phyloP scores from a whole-genome alignment of 768 basidiomycete genomes.

The Cyclocybe cylindracea region DNA sequence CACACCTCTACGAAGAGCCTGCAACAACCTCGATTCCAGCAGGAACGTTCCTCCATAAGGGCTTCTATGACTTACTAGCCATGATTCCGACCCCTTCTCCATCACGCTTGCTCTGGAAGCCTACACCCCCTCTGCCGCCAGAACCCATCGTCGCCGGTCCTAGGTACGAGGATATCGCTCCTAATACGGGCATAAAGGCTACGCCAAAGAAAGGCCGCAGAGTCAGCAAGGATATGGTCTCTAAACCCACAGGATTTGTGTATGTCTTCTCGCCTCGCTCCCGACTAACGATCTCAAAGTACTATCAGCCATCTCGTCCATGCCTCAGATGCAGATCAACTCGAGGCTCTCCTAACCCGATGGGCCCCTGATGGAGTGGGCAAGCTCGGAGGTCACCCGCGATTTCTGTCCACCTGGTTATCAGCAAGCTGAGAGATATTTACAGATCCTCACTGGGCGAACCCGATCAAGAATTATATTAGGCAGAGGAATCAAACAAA shows the following conservation, averaged over 20 bases:
- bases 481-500: constrained; percentile 65
- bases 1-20: constrained; percentile 41
- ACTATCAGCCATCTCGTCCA: constrained; percentile 79
- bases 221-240: constrained; percentile 90
- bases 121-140: constrained; percentile 36
- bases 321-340: constrained; percentile 88
- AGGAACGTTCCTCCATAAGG: constrained; percentile 81
- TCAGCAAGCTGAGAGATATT: constrained; percentile 21
- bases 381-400: constrained; percentile 76
- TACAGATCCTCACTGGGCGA: constrained; percentile 86
- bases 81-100: constrained; percentile 75
- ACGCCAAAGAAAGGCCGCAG: constrained; percentile 56
- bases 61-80: constrained; percentile 85
- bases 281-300: constrained; percentile 21
- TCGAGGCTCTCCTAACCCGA: constrained; percentile 80
- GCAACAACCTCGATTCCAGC: constrained; percentile 52
- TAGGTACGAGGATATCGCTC: constrained; percentile 61
- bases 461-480: constrained; percentile 81
- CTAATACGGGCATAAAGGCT: constrained; percentile 31
- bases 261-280: constrained; percentile 44
- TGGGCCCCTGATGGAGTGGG: constrained; percentile 91
- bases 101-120: constrained; percentile 64
- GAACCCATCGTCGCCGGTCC: constrained; percentile 61
- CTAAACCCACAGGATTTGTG: constrained; percentile 81
- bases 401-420: constrained; percentile 13